Evolutionary conservation across 805 yeast genomes (phyloP).

Genomic region (Candida ascalaphidarum): DNA sequence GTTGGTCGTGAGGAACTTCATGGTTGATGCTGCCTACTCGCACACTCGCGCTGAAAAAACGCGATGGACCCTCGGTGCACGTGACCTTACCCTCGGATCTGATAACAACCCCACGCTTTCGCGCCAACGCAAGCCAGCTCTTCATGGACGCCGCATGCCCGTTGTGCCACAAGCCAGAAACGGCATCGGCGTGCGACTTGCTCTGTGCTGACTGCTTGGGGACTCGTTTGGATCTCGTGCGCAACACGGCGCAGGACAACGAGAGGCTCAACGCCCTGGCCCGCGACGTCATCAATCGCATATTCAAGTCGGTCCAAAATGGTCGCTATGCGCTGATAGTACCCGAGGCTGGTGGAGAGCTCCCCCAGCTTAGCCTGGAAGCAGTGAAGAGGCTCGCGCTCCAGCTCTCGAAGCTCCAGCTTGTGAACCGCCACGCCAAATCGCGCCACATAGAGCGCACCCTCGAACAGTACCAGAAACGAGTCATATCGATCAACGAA

Average conservation of each 20-base stretch:
- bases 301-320: constrained; percentile 11
- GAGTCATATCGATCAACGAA: constrained; percentile 1
- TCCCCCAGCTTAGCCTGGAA: constrained; percentile 1
- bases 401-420: constrained; percentile 22
- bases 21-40: no score
- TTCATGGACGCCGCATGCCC: no score
- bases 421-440: constrained; percentile 4
- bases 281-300: constrained; percentile 15
- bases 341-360: constrained; percentile 4
- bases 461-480: neutral
- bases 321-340: neutral
- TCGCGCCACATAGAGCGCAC: constrained; percentile 2
- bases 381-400: constrained; percentile 16
- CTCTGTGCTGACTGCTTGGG: constrained; percentile 15
- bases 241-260: constrained; percentile 17
- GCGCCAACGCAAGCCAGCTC: no score
- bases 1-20: constrained; percentile 95
- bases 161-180: constrained; percentile 7
- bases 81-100: no score
- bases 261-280: constrained; percentile 13
- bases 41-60: no score
- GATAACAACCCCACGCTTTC: no score
- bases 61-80: no score
- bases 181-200: constrained; percentile 6
- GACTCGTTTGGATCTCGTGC: constrained; percentile 10